Evolutionary conservation across 2,329 filamentous ascomycete genomes (phyloP), one percentile per base, ranked within the genome.

Genomic region (Corniculantispora saksenae): DNA sequence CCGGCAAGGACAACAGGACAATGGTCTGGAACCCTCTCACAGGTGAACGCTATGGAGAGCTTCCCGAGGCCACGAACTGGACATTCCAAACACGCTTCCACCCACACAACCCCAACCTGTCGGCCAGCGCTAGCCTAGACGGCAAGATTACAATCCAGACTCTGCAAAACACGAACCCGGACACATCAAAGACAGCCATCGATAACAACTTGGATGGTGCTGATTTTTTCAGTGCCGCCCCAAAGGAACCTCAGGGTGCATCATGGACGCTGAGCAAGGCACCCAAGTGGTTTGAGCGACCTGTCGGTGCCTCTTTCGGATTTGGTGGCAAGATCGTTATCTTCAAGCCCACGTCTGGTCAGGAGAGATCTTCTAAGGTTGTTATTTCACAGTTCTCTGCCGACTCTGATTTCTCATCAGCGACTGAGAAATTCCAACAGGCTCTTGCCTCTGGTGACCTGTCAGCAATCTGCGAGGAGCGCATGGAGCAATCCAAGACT

Each of bases 1-100:
- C 91, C 70, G 96, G 95, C 70, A 98, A 98, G 80, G 95, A 99
- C 78, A 98, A 98, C 75, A 88, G 92, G 71, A 97, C 94, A 2
- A 86, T 99, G 67, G 89, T 95, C 67, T 99, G 96, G 95, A 98
- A 98, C 77, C 93, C 95, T 1, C 91, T 95, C 73, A 97, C 91
- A 3, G 94, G 94, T 61, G 88, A 95, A 74, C 84, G 87, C 15
- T 91, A 93, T 68, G 95, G 96, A 69, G 94, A 98, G 78, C 94
- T 98, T 74, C 94, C 94, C 5, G 93, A 97, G 72, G 94, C 97
- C 62, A 97, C 94, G n/a, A 99, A 98, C 78, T 99, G 95, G 94
- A 97, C 94, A 7, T 99, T 99, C 82, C 89, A 94, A 75, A 97
- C 95, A 6, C 87, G 90, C 67, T 98, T 96, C 85, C 94, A 97